Conservation (phyloP, 306 rosid genomes). For the Vachellia pachyceras region DNA sequence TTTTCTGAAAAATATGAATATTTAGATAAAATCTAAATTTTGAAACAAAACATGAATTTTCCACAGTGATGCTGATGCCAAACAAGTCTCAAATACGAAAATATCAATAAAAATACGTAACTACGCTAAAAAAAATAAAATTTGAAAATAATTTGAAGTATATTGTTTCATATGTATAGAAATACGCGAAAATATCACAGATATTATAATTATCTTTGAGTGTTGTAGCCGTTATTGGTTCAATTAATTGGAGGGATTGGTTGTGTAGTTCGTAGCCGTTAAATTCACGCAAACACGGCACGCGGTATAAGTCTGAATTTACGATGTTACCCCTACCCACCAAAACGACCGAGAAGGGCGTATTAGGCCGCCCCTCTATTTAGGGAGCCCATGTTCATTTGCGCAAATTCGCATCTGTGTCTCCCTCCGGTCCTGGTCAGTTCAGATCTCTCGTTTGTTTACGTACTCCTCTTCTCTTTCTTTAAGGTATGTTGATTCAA, state of each 20-base stretch:
- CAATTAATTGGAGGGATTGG: not conserved
- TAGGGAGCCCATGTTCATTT: not conserved
- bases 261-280: conserved; percentile 25
- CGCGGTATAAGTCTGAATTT: not conserved
- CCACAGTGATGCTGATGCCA: too few relatives aligned
- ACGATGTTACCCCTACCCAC: conserved; percentile 29
- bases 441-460: conserved; percentile 12
- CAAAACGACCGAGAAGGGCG: conserved; percentile 24
- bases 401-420: not conserved
- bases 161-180: not conserved
- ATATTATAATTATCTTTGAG: not conserved
- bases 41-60: too few relatives aligned
- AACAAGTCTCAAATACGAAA: too few relatives aligned
- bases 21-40: too few relatives aligned
- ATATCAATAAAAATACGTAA: not conserved
- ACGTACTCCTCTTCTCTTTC: not conserved
- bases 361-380: not conserved
- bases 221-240: not conserved
- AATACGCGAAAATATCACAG: not conserved
- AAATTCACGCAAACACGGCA: not conserved
- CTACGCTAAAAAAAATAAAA: not conserved
- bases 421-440: not conserved
- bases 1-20: too few relatives aligned
- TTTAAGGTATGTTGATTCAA: conserved; percentile 35
- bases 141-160: not conserved